Conservation (phyloP, 2,329 filamentous ascomycete genomes). For the Triangularia verruculosa region DNA sequence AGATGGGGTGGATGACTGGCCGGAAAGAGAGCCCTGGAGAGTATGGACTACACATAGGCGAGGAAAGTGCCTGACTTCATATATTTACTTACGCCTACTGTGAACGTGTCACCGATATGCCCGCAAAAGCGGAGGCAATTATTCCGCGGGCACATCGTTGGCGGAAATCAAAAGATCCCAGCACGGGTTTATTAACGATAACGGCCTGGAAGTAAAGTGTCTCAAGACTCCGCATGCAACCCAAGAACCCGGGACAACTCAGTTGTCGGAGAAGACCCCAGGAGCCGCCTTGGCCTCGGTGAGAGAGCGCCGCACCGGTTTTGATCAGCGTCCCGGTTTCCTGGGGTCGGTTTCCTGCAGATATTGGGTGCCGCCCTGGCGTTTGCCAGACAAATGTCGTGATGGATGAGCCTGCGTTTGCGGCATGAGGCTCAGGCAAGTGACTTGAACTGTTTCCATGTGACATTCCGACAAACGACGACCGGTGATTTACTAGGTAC, state of each 20-base stretch:
- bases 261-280: not conserved
- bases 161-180: not conserved
- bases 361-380: too few relatives aligned
- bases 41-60: not conserved
- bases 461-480: too few relatives aligned
- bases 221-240: constrained; percentile 3
- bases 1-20: not conserved
- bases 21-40: not conserved
- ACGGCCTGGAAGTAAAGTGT: not conserved
- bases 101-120: not conserved
- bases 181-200: constrained; percentile 2
- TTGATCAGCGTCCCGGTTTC: not conserved
- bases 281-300: constrained; percentile 1
- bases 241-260: not conserved
- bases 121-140: constrained; percentile 2
- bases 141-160: constrained; percentile 5
- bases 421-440: not conserved
- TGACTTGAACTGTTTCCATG: too few relatives aligned
- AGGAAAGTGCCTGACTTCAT: not conserved
- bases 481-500: too few relatives aligned
- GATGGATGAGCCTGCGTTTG: not conserved
- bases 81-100: constrained; percentile 1
- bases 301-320: not conserved
- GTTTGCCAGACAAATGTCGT: too few relatives aligned
- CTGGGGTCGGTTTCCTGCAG: not conserved